These are phyloP conservation scores for Vitis hybrid DNA, from an alignment of 177 flowering plant species.

Conservation along the genomic window DNA sequence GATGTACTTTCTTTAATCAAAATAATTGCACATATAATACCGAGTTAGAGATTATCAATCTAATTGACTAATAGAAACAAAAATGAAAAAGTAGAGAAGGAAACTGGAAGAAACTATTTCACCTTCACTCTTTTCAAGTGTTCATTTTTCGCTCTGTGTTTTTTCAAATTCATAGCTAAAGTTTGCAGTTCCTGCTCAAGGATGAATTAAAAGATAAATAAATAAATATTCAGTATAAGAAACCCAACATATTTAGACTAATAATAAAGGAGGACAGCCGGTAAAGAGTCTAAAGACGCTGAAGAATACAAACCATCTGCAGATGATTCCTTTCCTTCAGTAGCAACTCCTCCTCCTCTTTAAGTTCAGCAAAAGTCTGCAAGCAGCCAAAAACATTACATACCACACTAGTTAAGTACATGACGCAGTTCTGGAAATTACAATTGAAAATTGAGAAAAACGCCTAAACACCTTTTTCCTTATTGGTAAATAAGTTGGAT, in stretches of 20 bases:
- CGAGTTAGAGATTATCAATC: too few relatives aligned
- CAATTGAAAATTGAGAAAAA: too few relatives aligned
- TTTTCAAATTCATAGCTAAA: slow-evolving; percentile 28
- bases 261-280: not conserved
- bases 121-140: slow-evolving; percentile 75
- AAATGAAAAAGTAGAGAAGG: too few relatives aligned
- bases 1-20: too few relatives aligned
- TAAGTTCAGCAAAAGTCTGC: slow-evolving; percentile 64
- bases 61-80: too few relatives aligned
- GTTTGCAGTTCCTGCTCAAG: slow-evolving; percentile 46
- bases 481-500: too few relatives aligned
- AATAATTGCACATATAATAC: too few relatives aligned
- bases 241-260: not conserved
- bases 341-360: slow-evolving; percentile 54
- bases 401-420: too few relatives aligned
- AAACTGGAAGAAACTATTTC: not conserved
- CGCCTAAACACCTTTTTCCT: too few relatives aligned
- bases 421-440: too few relatives aligned
- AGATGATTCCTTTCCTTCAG: slow-evolving; percentile 50
- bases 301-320: slow-evolving; percentile 43
- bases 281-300: not conserved
- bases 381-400: not conserved
- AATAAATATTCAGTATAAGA: not conserved
- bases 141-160: slow-evolving; percentile 42
- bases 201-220: not conserved